Evolutionary conservation across 345 rosid species (phyloP).

Genomic region (Populus alba): DNA sequence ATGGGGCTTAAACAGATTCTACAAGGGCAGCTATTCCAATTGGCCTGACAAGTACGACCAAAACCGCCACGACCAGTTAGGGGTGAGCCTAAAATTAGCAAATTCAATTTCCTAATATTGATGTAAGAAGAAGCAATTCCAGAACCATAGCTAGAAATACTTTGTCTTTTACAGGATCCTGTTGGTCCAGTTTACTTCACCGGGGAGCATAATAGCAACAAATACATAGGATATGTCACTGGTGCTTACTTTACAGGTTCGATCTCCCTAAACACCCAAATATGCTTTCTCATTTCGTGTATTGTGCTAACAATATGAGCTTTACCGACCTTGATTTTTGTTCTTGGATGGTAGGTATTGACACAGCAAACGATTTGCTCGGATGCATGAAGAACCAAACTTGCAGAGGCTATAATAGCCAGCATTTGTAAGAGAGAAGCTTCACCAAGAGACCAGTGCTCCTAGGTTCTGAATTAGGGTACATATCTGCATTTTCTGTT

Average conservation of each 20-base stretch:
- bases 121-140: background rate
- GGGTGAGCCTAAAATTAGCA: background rate
- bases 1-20: slow-evolving; percentile 30
- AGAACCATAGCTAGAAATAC: no score
- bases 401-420: slow-evolving; percentile 2
- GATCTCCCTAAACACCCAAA: background rate
- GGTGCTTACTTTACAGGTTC: slow-evolving; percentile 36
- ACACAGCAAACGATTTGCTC: slow-evolving; percentile 18
- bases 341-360: slow-evolving; percentile 11
- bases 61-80: slow-evolving; percentile 11
- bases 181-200: slow-evolving; percentile 35
- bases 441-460: background rate
- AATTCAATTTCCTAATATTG: background rate
- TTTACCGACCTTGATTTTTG: background rate
- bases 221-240: slow-evolving; percentile 22
- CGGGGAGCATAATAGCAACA: slow-evolving; percentile 33
- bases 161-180: slow-evolving; percentile 12
- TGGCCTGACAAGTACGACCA: slow-evolving; percentile 25
- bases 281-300: background rate
- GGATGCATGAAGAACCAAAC: slow-evolving; percentile 7
- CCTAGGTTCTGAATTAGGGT: background rate
- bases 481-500: background rate
- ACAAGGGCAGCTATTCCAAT: slow-evolving; percentile 22
- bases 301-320: background rate
- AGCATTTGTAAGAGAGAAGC: background rate